Evolutionary conservation across 352 stramenopile genomes (phyloP).

Genomic region (Phytophthora europaea): DNA sequence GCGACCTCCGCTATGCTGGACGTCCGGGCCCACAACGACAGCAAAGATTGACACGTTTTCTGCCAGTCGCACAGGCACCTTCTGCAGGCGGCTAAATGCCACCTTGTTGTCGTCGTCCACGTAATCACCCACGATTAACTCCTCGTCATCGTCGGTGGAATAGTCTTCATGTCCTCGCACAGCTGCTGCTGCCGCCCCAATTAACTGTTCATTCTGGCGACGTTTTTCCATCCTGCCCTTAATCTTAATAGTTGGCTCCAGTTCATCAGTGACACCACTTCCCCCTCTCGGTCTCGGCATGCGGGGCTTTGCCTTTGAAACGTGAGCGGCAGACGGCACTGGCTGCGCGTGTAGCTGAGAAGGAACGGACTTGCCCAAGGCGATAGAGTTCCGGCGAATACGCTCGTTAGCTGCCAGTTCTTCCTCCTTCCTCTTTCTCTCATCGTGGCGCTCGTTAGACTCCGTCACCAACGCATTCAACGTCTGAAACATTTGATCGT

Average conservation of each 20-base stretch:
- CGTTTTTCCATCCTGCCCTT: constrained; percentile 22
- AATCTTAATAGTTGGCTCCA: constrained; percentile 29
- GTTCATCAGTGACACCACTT: constrained; percentile 30
- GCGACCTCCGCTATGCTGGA: constrained; percentile 71
- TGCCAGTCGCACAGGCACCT: constrained; percentile 74
- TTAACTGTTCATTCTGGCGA: constrained; percentile 25
- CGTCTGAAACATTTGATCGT: constrained; percentile 94
- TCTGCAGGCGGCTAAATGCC: constrained; percentile 79
- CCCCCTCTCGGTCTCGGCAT: constrained; percentile 37
- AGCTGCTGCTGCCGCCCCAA: constrained; percentile 32
- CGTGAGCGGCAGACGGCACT: constrained; percentile 44
- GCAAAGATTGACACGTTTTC: constrained; percentile 79
- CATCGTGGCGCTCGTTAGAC: constrained; percentile 78
- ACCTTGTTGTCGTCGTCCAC: constrained; percentile 87
- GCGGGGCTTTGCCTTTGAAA: constrained; percentile 48
- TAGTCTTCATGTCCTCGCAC: constrained; percentile 44
- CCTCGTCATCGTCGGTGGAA: constrained; percentile 57
- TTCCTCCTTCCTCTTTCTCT: constrained; percentile 48
- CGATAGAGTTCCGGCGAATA: constrained; percentile 44
- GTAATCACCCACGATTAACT: constrained; percentile 45
- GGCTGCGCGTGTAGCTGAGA: constrained; percentile 33
- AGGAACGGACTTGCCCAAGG: constrained; percentile 12
- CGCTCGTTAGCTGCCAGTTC: constrained; percentile 42
- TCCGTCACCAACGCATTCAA: constrained; percentile 81
- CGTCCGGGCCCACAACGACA: constrained; percentile 71